Conservation (phyloP, 2,329 filamentous ascomycete genomes). For the Ophiostoma montium region DNA sequence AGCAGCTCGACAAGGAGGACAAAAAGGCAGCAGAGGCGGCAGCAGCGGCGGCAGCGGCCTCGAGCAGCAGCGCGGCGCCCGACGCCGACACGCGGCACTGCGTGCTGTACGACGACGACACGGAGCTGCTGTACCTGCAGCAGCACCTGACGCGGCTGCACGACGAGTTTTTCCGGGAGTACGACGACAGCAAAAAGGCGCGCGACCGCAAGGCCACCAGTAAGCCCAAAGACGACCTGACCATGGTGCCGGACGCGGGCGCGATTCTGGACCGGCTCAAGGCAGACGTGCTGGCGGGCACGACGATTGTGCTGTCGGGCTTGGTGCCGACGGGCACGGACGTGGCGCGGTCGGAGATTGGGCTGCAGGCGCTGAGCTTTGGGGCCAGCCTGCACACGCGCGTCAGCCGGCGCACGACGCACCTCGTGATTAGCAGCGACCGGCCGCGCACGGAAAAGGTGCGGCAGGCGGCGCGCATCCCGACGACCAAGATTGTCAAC, state of each 20-base stretch:
- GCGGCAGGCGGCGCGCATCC: constrained; percentile 64
- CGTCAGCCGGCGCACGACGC: constrained; percentile 51
- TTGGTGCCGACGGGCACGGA: constrained; percentile 73
- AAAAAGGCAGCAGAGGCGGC: no score
- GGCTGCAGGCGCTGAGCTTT: constrained; percentile 73
- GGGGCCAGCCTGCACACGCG: constrained; percentile 51
- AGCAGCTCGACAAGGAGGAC: constrained; percentile 76
- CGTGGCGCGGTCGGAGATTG: constrained; percentile 70
- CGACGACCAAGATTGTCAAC: constrained; percentile 79
- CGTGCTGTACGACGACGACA: constrained; percentile 74
- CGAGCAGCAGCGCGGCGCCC: not conserved
- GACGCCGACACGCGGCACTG: constrained; percentile 55
- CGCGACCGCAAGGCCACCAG: constrained; percentile 19
- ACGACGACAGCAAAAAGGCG: constrained; percentile 49
- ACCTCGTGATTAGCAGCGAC: constrained; percentile 57
- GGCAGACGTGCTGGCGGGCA: constrained; percentile 55
- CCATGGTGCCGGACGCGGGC: constrained; percentile 57
- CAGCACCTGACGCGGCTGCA: constrained; percentile 65
- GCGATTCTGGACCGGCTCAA: constrained; percentile 75
- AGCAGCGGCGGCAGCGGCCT: no score
- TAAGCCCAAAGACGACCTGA: constrained; percentile 26
- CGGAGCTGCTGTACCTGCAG: constrained; percentile 65
- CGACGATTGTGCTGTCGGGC: constrained; percentile 76
- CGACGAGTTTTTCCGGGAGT: constrained; percentile 66
- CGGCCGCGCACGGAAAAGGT: constrained; percentile 81